Base-by-base conservation (phyloP, 2,329 filamentous ascomycete species). In the Aureobasidium sp. region DNA sequence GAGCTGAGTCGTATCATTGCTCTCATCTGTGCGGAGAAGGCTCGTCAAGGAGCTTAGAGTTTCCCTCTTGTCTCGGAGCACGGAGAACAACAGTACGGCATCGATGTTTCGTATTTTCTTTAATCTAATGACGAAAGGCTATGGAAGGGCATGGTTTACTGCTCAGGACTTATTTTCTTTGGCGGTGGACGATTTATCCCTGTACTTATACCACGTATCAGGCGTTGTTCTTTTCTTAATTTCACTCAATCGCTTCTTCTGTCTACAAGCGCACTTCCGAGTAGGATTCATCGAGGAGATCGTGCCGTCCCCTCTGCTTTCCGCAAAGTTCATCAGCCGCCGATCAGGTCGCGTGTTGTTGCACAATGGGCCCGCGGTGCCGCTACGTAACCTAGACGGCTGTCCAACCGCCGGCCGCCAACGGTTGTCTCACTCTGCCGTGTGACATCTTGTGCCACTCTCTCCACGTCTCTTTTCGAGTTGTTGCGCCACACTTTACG, bases 11-110 rank as follows among this genome's bases (percentile, higher is more conserved):
- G 77, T 58, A 79, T 81, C 61, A 80, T 81, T 64, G 79, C 79
- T 1, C 66, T 81, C 66, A 81, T 81, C 61, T 81, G 79, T 67
- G 76, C 79, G 2, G 79, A 81, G 74, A 81, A 81, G 71, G 79
- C 79, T 6, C 74, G 79, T 65, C 79, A 81, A 66, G 76, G 78
- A 15, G 73, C 72, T 51, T 74, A 67, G 66, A 39, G 15, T 53
- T 48, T 56, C 29, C 26, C 20, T 36, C 32, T 42, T 20, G 32
- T 58, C 55, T 47, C 55, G 55, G 57, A 41, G 57, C 44, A n/a
- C 57, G 34, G 57, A 34, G 46, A 50, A 42, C 56, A 26, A 59
- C 57, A 60, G 57, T 23, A 51, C 57, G 56, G 55, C 55, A 58
- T 44, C 53, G 41, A 47, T 39, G 13, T 50, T 51, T 51, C 36